Evolutionary conservation across 805 yeast genomes (phyloP).

Genomic region (Ogataea zsoltii): DNA sequence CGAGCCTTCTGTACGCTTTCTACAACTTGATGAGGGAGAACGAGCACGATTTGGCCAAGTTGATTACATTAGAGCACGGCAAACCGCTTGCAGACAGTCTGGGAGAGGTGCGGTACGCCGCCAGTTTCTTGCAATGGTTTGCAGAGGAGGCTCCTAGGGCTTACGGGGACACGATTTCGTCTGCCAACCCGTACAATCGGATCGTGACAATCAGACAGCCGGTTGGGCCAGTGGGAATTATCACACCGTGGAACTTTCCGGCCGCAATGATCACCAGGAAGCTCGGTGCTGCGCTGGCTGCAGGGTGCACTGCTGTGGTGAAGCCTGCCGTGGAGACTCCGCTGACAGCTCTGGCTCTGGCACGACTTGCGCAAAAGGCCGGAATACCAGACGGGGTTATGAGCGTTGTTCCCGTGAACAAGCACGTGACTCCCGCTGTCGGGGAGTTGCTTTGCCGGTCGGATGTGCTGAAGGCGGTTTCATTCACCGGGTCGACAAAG

Average conservation of each 20-base stretch:
- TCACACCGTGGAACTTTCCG: conserved; percentile 88
- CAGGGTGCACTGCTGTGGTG: conserved; percentile 76
- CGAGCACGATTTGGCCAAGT: conserved; percentile 61
- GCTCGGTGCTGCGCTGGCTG: conserved; percentile 77
- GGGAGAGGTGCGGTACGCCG: conserved; percentile 69
- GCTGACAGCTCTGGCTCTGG: conserved; percentile 67
- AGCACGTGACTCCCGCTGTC: conserved; percentile 39
- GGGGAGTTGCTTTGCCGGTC: conserved; percentile 61
- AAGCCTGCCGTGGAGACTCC: conserved; percentile 83
- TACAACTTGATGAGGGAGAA: conserved; percentile 55
- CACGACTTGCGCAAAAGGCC: conserved; percentile 58
- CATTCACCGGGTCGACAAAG: conserved; percentile 77
- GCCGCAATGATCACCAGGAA: conserved; percentile 76
- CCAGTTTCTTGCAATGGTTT: conserved; percentile 85
- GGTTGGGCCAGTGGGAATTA: conserved; percentile 74
- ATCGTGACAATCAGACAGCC: conserved; percentile 67
- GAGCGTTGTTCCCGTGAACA: conserved; percentile 57
- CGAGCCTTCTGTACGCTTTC: conserved; percentile 52
- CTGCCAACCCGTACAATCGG: conserved; percentile 46
- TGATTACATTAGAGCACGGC: conserved; percentile 74
- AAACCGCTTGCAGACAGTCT: conserved; percentile 68
- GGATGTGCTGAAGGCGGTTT: conserved; percentile 57
- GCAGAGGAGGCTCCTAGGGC: conserved; percentile 77
- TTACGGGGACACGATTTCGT: conserved; percentile 62
- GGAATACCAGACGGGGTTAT: conserved; percentile 72